Percentiles rank a stretch among this genome's conserved stretches.
Evolutionary conservation across 306 rosid genomes (phyloP).

Genomic region (Phaseolus lunatus): DNA sequence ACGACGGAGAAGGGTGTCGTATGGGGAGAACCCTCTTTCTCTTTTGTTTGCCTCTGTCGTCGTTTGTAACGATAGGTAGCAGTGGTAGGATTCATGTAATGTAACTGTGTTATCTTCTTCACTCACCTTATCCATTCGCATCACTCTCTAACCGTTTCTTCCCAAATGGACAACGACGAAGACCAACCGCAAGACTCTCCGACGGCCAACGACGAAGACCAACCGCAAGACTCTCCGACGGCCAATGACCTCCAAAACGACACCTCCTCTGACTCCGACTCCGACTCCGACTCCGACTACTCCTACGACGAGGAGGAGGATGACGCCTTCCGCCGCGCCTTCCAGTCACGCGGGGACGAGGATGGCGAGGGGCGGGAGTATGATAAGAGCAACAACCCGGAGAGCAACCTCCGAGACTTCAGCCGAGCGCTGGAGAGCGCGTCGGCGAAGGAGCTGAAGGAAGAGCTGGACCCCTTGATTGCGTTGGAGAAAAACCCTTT

Average conservation of each 20-base stretch:
- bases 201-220: slow-evolving; percentile 13
- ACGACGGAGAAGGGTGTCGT: slow-evolving; percentile 18
- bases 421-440: slow-evolving; percentile 26
- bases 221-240: not conserved
- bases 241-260: not conserved
- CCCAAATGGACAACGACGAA: slow-evolving; percentile 36
- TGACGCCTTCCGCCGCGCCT: not conserved
- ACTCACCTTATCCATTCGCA: slow-evolving; percentile 26
- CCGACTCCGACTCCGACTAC: slow-evolving; percentile 17
- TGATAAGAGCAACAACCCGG: not conserved
- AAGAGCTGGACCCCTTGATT: slow-evolving; percentile 32
- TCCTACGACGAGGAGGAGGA: slow-evolving; percentile 14
- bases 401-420: slow-evolving; percentile 14
- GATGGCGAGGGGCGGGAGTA: not conserved
- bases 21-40: not conserved
- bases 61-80: not conserved
- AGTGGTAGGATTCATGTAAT: not conserved
- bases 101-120: not conserved
- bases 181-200: not conserved
- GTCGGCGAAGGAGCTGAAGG: slow-evolving; percentile 27
- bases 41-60: not conserved
- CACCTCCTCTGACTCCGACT: slow-evolving; percentile 10
- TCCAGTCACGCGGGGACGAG: not conserved
- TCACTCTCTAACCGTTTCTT: not conserved
- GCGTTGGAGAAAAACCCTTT: slow-evolving; percentile 45